phyloP scores from a whole-genome alignment of 176 grass and related monocot genomes.

The Poa annua region DNA sequence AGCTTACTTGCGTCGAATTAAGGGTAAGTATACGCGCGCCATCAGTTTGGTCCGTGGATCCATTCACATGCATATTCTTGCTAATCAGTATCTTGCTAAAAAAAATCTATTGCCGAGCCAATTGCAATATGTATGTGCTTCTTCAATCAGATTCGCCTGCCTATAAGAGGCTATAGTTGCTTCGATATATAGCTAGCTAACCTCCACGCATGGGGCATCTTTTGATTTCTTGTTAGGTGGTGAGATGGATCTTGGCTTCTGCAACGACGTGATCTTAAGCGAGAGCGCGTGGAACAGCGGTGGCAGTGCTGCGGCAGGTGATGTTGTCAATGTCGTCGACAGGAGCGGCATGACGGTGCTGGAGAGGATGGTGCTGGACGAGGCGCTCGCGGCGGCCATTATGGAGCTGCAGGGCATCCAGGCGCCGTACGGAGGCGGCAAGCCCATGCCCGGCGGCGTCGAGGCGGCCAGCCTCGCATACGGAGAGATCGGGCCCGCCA shows the following conservation, averaged over 20 bases:
- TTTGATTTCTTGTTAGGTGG: conserved; percentile 38
- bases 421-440: not conserved
- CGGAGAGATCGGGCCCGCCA: conserved; percentile 26
- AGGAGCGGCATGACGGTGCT: conserved; percentile 45
- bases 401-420: conserved; percentile 56
- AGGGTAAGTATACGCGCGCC: conserved; percentile 16
- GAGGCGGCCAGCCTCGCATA: conserved; percentile 32
- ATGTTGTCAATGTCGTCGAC: conserved; percentile 1
- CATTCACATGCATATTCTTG: not conserved
- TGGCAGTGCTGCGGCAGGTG: conserved; percentile 11
- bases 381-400: conserved; percentile 67
- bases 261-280: conserved; percentile 57
- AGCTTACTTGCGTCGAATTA: conserved; percentile 13
- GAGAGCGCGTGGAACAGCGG: conserved; percentile 38
- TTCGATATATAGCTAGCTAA: conserved; percentile 10
- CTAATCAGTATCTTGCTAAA: not conserved
- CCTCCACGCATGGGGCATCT: not conserved
- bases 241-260: conserved; percentile 54
- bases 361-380: conserved; percentile 58
- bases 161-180: not conserved
- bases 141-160: conserved; percentile 18
- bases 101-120: not conserved
- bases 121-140: not conserved
- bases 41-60: not conserved
- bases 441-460: not conserved